A percentile compares a stretch with the other conserved stretches of the same genome.
phyloP scores from a whole-genome alignment of 2,329 filamentous ascomycete species.

The Geosmithia flava region DNA sequence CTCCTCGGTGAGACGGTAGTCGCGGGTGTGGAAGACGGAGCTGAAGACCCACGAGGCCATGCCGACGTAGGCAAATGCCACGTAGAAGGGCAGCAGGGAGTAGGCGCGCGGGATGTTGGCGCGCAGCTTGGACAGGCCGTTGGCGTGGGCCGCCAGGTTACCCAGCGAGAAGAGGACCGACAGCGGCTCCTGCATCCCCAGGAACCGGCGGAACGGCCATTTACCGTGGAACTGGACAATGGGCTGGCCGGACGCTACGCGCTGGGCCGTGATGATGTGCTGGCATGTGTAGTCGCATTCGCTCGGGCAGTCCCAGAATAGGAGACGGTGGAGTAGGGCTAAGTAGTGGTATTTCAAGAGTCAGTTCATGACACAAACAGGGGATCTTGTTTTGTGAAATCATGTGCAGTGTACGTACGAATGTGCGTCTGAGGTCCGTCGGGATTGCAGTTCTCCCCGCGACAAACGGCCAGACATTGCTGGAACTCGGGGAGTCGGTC shows the following conservation, averaged over 20 bases:
- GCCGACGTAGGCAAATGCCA: slow-evolving; percentile 68
- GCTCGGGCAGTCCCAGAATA: slow-evolving; percentile 82
- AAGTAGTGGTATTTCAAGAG: slow-evolving; percentile 1
- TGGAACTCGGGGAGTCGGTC: slow-evolving; percentile 80
- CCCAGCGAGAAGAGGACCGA: slow-evolving; percentile 86
- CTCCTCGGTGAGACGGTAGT: slow-evolving; percentile 79
- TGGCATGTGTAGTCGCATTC: slow-evolving; percentile 99
- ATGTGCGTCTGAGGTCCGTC: slow-evolving; percentile 48
- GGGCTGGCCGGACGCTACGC: slow-evolving; percentile 51
- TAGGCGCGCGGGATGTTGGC: slow-evolving; percentile 60
- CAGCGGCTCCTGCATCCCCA: slow-evolving; percentile 91
- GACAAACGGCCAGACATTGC: slow-evolving; percentile 75
- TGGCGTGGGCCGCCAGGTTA: slow-evolving; percentile 77
- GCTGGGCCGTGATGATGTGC: slow-evolving; percentile 70
- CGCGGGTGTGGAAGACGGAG: slow-evolving; percentile 84
- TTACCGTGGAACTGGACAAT: slow-evolving; percentile 95
- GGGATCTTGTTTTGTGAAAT: too few relatives aligned
- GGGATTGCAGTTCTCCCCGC: slow-evolving; percentile 63
- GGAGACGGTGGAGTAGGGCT: slow-evolving; percentile 76
- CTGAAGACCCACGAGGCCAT: slow-evolving; percentile 78
- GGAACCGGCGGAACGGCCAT: slow-evolving; percentile 87
- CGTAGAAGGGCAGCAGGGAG: slow-evolving; percentile 68
- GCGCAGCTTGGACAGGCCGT: slow-evolving; percentile 61
- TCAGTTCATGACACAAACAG: neutral
- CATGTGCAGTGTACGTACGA: slow-evolving; percentile 55